Base-by-base conservation (phyloP, 805 yeast genomes). In the Kuraishia cidri region DNA sequence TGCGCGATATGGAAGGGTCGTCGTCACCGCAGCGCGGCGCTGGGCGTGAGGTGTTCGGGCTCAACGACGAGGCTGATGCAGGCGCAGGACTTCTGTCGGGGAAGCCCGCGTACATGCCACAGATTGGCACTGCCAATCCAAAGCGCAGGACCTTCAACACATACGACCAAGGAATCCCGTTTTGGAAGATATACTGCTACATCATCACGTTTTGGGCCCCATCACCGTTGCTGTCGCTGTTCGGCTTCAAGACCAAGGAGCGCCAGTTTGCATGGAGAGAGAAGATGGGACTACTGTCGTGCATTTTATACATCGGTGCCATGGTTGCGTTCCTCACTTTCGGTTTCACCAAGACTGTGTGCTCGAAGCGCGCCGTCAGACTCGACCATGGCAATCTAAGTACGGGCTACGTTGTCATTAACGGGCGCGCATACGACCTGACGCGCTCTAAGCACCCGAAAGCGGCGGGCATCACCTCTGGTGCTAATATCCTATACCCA, bases 251-350 rank as follows among this genome's bases (percentile, higher is more conserved):
- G 22, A 75, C 81, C 14, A 74, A 75, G 43, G 88, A 78, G 28
- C 74, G 95, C 38, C 97, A 88, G 52, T 75, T 76, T 64, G 97
- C 97, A 0, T 92, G 98, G 98, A 72, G 98, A 49, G 98, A 92
- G 50, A 90, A 90, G 50, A 81, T 88, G 34, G 97, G 86, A 2
- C 65, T 92, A 28, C 64, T 90, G 28, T 69, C 92, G 1, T 66
- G 87, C 34, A 87, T 90, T 45, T 41, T 80, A 13, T 69, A 70
- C 43, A 59, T 83, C 29, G 97, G 92, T 35, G 75, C 84, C 0
- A 53, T 81, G 33, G 81, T 87, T 25, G 96, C 94, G 1, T 92
- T 68, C 52, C 63, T 90, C 43, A 86, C 96, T 2, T 90, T 90
- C 59, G 97, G 97, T 1, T 69, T 90, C 58, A 82, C 95, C 7